phyloP scores from a whole-genome alignment of 306 rosid species.

The Amphicarpaea edgeworthii region DNA sequence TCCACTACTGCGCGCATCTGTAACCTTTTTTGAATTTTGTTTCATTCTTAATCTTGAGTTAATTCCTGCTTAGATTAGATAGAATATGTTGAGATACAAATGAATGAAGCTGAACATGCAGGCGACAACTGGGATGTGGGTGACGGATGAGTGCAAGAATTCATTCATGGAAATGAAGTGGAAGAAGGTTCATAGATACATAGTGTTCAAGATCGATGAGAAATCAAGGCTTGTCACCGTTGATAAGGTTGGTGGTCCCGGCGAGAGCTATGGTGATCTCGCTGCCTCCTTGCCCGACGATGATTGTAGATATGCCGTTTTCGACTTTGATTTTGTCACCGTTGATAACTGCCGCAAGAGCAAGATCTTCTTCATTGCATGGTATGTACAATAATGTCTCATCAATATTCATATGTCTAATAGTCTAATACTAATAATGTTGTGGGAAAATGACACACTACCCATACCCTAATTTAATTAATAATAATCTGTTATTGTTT shows the following conservation, averaged over 20 bases:
- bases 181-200: slow-evolving; percentile 93
- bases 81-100: too few relatives aligned
- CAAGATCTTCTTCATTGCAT: slow-evolving; percentile 99
- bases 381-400: too few relatives aligned
- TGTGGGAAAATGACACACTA: slow-evolving; percentile 3
- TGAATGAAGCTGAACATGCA: too few relatives aligned
- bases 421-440: neutral
- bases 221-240: slow-evolving; percentile 84
- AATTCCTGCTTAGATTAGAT: neutral
- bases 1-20: neutral
- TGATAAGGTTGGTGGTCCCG: slow-evolving; percentile 93
- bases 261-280: slow-evolving; percentile 82
- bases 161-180: slow-evolving; percentile 99
- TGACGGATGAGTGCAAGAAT: slow-evolving; percentile 96
- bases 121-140: slow-evolving; percentile 99
- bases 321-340: slow-evolving; percentile 95
- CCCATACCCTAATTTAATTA: too few relatives aligned
- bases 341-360: slow-evolving; percentile 98
- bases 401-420: too few relatives aligned
- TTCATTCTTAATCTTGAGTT: too few relatives aligned
- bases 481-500: too few relatives aligned
- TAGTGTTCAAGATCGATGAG: slow-evolving; percentile 98
- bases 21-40: neutral
- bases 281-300: slow-evolving; percentile 88
- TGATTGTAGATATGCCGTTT: slow-evolving; percentile 95